These are phyloP conservation scores for Arthroderma sp. DNA, from an alignment of 2,329 filamentous ascomycete species.

Conservation along the genomic window DNA sequence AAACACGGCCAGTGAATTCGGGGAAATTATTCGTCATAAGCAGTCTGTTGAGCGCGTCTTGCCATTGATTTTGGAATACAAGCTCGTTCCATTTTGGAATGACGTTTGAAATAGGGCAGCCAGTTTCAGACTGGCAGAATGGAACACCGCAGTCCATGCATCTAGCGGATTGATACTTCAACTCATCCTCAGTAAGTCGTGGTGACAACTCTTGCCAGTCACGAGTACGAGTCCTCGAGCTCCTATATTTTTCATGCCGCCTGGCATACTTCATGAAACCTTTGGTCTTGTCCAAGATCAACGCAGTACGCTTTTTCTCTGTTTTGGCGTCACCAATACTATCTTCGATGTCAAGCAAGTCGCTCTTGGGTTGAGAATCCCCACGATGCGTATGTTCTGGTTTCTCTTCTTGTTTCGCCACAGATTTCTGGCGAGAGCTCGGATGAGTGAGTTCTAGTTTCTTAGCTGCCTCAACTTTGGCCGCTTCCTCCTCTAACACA, in stretches of 20 bases:
- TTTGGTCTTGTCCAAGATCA: slow-evolving; percentile 93
- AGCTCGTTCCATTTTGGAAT: slow-evolving; percentile 95
- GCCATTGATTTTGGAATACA: slow-evolving; percentile 66
- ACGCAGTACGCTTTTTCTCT: slow-evolving; percentile 78
- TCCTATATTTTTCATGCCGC: slow-evolving; percentile 84
- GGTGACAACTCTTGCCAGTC: slow-evolving; percentile 88
- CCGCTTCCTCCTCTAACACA: slow-evolving; percentile 72
- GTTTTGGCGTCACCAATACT: slow-evolving; percentile 70
- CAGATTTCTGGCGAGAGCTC: slow-evolving; percentile 13
- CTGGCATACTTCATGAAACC: slow-evolving; percentile 97
- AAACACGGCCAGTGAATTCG: slow-evolving; percentile 93
- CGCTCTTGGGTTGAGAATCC: slow-evolving; percentile 54
- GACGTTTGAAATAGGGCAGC: slow-evolving; percentile 93
- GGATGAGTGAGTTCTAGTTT: slow-evolving; percentile 60
- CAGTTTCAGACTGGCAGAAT: slow-evolving; percentile 93
- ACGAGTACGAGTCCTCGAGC: slow-evolving; percentile 67
- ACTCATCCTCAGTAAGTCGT: slow-evolving; percentile 81
- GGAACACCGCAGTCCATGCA: slow-evolving; percentile 99
- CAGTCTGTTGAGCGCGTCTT: slow-evolving; percentile 78
- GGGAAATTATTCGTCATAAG: slow-evolving; percentile 98
- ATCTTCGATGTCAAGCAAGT: slow-evolving; percentile 80
- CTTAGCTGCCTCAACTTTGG: slow-evolving; percentile 74
- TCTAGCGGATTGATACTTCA: slow-evolving; percentile 90
- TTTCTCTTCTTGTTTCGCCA: slow-evolving; percentile 26
- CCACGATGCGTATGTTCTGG: slow-evolving; percentile 50